phyloP scores from a whole-genome alignment of 495 filamentous ascomycete species.

The Hypoxylon crocopeplum region DNA sequence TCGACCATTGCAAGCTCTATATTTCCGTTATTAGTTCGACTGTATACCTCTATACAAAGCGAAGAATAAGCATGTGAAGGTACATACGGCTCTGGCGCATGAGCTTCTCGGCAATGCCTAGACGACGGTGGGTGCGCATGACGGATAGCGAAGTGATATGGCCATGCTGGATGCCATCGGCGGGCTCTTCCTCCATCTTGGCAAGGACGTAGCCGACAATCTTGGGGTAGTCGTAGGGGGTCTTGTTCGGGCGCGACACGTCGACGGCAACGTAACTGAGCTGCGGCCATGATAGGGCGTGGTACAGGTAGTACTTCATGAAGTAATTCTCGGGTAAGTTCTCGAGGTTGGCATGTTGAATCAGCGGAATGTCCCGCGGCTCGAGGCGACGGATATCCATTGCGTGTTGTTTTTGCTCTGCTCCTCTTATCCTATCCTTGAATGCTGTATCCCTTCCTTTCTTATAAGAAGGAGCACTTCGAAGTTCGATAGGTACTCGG shows the following conservation, averaged over 20 bases:
- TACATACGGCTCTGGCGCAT: conserved; percentile 94
- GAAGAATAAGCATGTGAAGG: not conserved
- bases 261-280: conserved; percentile 96
- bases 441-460: not conserved
- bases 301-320: conserved; percentile 99
- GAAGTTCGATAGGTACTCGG: too few species aligned
- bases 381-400: conserved; percentile 84
- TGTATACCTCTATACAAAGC: not conserved
- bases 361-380: conserved; percentile 84
- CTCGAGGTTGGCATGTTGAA: conserved; percentile 98
- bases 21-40: conserved; percentile 11
- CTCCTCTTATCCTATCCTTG: not conserved
- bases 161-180: conserved; percentile 89
- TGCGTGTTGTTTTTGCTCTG: not conserved
- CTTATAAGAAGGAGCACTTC: too few species aligned
- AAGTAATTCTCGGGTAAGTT: conserved; percentile 99
- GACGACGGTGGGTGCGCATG: conserved; percentile 90
- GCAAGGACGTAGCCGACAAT: conserved; percentile 99
- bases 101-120: conserved; percentile 94
- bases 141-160: conserved; percentile 96
- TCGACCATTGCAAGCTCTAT: conserved; percentile 96
- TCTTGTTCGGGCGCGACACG: conserved; percentile 73
- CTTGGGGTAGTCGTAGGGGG: conserved; percentile 88
- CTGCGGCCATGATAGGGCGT: conserved; percentile 97
- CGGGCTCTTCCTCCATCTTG: conserved; percentile 99